These are phyloP conservation scores for Fusarium redolens DNA, from an alignment of 2,329 filamentous ascomycete species.

Conservation along the genomic window DNA sequence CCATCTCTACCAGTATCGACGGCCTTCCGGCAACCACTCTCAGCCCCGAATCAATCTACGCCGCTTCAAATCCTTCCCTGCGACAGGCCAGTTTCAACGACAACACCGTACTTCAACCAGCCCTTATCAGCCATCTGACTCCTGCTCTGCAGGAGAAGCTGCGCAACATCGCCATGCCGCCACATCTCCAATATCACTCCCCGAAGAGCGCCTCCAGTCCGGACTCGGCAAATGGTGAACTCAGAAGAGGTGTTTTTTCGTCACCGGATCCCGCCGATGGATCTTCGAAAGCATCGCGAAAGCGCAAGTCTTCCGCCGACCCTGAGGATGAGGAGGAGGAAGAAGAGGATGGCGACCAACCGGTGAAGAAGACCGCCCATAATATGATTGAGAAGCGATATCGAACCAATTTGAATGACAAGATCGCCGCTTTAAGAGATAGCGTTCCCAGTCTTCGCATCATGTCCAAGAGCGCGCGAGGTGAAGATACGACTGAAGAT, in stretches of 20 bases:
- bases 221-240: constrained; percentile 63
- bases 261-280: constrained; percentile 66
- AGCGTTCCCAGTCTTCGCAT: constrained; percentile 91
- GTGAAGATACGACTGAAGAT: constrained; percentile 77
- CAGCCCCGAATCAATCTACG: constrained; percentile 52
- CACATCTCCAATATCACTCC: constrained; percentile 69
- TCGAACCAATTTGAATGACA: constrained; percentile 95
- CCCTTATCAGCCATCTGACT: constrained; percentile 56
- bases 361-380: constrained; percentile 89
- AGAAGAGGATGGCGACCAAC: constrained; percentile 66
- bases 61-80: constrained; percentile 41
- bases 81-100: constrained; percentile 47
- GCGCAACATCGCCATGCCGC: constrained; percentile 72
- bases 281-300: constrained; percentile 65
- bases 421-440: constrained; percentile 91
- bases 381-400: constrained; percentile 99
- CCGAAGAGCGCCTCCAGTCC: constrained; percentile 69
- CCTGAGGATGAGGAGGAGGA: constrained; percentile 65
- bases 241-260: constrained; percentile 61
- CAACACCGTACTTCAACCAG: constrained; percentile 45
- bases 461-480: constrained; percentile 77
- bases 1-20: constrained; percentile 49
- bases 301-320: constrained; percentile 76
- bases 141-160: constrained; percentile 70
- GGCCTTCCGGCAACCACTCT: constrained; percentile 49